Conservation (phyloP, 2,329 filamentous ascomycete genomes). For the Aspergillus texensis region DNA sequence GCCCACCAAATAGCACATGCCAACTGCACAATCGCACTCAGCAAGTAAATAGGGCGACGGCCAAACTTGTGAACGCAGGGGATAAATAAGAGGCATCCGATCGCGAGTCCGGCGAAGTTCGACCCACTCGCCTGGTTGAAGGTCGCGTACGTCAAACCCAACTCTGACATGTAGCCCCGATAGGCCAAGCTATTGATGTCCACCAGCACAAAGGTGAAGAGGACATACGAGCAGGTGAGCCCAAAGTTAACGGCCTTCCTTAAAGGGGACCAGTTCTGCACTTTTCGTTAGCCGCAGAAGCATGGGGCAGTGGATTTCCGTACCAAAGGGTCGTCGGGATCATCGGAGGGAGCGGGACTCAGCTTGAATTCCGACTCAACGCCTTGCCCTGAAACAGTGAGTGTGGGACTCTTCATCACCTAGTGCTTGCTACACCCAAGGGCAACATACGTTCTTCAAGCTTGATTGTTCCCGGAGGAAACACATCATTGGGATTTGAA, state of each 20-base stretch:
- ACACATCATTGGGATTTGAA: background rate
- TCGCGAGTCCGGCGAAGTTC: slow-evolving; percentile 45
- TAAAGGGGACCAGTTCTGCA: slow-evolving; percentile 23
- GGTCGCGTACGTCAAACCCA: slow-evolving; percentile 43
- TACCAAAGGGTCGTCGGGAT: slow-evolving; percentile 30
- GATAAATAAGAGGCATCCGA: slow-evolving; percentile 49
- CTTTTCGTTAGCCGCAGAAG: background rate
- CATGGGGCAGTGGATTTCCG: background rate
- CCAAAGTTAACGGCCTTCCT: slow-evolving; percentile 30
- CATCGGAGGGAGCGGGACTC: slow-evolving; percentile 26
- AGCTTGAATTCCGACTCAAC: slow-evolving; percentile 13
- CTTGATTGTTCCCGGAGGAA: slow-evolving; percentile 8
- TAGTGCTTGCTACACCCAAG: slow-evolving; percentile 7
- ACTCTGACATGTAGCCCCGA: slow-evolving; percentile 49
- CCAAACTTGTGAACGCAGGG: slow-evolving; percentile 53
- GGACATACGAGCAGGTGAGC: slow-evolving; percentile 28
- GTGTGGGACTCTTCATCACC: slow-evolving; percentile 3
- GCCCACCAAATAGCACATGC: slow-evolving; percentile 48
- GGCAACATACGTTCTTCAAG: slow-evolving; percentile 23
- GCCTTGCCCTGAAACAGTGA: background rate
- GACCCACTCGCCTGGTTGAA: slow-evolving; percentile 51
- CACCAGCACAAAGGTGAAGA: slow-evolving; percentile 33
- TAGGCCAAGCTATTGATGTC: slow-evolving; percentile 43
- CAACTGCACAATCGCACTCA: slow-evolving; percentile 45
- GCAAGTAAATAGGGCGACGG: slow-evolving; percentile 49